Conservation (phyloP, 768 basidiomycete genomes). For the Tremella yokohamensis region DNA sequence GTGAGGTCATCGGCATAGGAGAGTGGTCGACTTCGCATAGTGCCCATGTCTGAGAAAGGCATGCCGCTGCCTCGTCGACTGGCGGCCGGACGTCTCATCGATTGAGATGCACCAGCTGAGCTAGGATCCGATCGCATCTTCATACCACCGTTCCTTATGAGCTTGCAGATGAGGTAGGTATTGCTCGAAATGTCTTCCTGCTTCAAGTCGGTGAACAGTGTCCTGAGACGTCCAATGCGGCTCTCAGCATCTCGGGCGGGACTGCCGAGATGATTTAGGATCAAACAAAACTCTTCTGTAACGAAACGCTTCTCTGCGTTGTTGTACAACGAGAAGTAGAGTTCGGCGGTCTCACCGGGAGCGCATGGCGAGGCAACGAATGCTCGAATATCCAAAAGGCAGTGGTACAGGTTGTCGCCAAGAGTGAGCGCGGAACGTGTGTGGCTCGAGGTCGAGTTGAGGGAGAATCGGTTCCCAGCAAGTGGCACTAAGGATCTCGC, state of each 20-base stretch:
- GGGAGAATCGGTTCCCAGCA: background rate
- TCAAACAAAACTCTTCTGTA: constrained; percentile 85
- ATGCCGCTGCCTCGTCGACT: constrained; percentile 57
- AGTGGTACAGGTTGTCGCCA: constrained; percentile 64
- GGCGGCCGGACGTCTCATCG: constrained; percentile 58
- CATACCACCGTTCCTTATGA: constrained; percentile 80
- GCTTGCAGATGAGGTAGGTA: constrained; percentile 82
- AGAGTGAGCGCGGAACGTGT: background rate
- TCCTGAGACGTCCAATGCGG: constrained; percentile 63
- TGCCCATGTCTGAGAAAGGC: constrained; percentile 6
- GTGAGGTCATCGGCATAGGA: constrained; percentile 26
- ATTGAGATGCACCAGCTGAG: constrained; percentile 54
- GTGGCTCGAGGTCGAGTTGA: background rate
- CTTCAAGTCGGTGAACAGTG: constrained; percentile 85
- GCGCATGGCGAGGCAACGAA: constrained; percentile 87
- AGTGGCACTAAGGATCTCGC: too few species aligned
- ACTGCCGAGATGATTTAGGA: constrained; percentile 82
- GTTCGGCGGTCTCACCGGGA: constrained; percentile 86
- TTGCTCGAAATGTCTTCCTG: constrained; percentile 78
- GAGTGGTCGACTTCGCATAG: constrained; percentile 2
- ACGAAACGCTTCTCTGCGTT: constrained; percentile 75
- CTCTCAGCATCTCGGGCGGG: constrained; percentile 55
- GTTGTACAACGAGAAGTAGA: constrained; percentile 90
- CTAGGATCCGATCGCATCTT: constrained; percentile 64
- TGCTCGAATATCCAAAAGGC: constrained; percentile 83